Evolutionary conservation across 441 rosid species (phyloP).

Genomic region (Hura crepitans): DNA sequence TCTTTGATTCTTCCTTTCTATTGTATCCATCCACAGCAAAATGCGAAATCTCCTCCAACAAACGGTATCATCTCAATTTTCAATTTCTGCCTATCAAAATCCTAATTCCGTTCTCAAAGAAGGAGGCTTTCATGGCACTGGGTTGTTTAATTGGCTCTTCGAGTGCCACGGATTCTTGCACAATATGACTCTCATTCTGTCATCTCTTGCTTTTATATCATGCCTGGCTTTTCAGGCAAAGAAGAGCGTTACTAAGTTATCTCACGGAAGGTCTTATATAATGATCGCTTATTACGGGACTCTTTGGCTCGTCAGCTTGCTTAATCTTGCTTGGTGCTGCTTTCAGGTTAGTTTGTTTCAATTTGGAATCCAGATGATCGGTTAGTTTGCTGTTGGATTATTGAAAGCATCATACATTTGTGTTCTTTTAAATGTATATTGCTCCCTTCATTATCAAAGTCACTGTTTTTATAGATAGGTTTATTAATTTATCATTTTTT

Average conservation of each 20-base stretch:
- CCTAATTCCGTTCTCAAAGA: conserved; percentile 33
- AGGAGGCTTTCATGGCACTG: conserved; percentile 25
- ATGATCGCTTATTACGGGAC: conserved; percentile 72
- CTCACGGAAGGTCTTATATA: conserved; percentile 68
- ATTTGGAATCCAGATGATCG: neutral
- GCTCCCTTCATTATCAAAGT: neutral
- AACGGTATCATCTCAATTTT: conserved; percentile 32
- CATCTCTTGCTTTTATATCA: conserved; percentile 56
- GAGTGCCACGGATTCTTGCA: conserved; percentile 82
- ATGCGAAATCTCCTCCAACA: conserved; percentile 38
- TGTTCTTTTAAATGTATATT: neutral
- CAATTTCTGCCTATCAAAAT: conserved; percentile 32
- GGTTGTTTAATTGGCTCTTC: conserved; percentile 48
- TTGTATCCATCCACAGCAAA: neutral
- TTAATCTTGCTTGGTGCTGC: conserved; percentile 79
- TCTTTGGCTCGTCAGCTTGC: conserved; percentile 87
- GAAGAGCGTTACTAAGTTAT: conserved; percentile 59
- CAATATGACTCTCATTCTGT: conserved; percentile 46
- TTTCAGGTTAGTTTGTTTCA: conserved; percentile 55
- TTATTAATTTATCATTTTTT: neutral
- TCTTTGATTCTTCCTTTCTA: neutral
- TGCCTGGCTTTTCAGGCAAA: conserved; percentile 68
- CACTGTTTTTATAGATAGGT: neutral
- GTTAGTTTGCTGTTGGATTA: neutral
- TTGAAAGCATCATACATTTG: conserved; percentile 4